These are phyloP conservation scores for Beauveria brongniartii DNA, from an alignment of 2,329 filamentous ascomycete species.

Conservation along the genomic window DNA sequence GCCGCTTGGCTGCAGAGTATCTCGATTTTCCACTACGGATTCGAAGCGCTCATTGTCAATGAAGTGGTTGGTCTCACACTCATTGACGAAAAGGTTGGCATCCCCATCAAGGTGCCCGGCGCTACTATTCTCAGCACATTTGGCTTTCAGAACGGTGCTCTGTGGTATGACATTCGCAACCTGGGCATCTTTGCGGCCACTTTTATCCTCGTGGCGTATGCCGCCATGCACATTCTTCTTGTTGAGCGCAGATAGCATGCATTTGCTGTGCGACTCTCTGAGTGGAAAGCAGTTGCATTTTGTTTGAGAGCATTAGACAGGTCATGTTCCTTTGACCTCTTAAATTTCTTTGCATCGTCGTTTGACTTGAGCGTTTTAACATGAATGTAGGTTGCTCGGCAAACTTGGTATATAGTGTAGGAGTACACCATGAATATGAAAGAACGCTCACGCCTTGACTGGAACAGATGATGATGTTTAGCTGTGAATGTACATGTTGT, in stretches of 20 bases:
- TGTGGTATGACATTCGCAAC: slow-evolving; percentile 79
- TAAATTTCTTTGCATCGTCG: background rate
- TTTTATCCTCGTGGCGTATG: slow-evolving; percentile 84
- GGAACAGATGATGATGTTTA: background rate
- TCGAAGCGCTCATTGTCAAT: slow-evolving; percentile 94
- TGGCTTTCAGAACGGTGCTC: slow-evolving; percentile 79
- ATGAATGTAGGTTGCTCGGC: background rate
- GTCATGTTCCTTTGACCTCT: background rate
- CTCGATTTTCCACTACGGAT: slow-evolving; percentile 97
- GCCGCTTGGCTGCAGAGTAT: slow-evolving; percentile 86
- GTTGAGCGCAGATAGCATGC: slow-evolving; percentile 64
- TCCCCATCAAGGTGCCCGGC: slow-evolving; percentile 93
- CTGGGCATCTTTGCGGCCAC: slow-evolving; percentile 72
- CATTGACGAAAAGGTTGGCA: slow-evolving; percentile 87
- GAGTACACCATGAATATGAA: background rate
- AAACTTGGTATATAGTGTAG: background rate
- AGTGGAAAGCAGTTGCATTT: background rate
- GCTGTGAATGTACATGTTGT: slow-evolving; percentile 9
- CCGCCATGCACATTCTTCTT: slow-evolving; percentile 86
- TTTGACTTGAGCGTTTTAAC: slow-evolving; percentile 1
- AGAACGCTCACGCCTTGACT: background rate
- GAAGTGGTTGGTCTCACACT: slow-evolving; percentile 87
- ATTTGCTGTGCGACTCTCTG: background rate
- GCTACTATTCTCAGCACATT: slow-evolving; percentile 91
- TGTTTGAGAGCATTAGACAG: background rate